Evolutionary conservation across 495 filamentous ascomycete genomes (phyloP), one percentile per base, ranked within the genome.

Genomic region (Podospora conica): DNA sequence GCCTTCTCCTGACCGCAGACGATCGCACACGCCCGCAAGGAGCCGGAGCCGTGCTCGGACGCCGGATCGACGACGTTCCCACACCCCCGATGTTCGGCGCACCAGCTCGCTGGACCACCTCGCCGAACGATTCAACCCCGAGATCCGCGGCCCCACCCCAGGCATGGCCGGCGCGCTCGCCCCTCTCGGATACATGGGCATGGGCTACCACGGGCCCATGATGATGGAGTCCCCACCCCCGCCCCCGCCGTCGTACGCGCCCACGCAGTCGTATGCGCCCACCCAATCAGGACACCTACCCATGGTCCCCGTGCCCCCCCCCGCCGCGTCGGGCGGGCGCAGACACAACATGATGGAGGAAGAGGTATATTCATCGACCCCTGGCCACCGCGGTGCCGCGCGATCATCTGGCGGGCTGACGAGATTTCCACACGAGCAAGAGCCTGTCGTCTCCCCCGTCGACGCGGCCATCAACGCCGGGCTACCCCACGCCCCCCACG

Each of bases 71-170:
- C 66, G 70, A 15, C 71, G 70, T 31, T 70, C 70, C 33, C 25
- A 63, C 20, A 58, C 28, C 15, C 56, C 70, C n/a, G 70, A 74
- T 9, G 66, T 56, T 58, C 70, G 70, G 20, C 71, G 70, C 24
- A 69, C 69, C n/a, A 72, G 69, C 8, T 80, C 79, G 25, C 70
- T 81, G 63, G 80, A 82, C 60, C 76, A 78, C 22, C 75, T 82
- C 20, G 79, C 78, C 18, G 77, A 76, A 62, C 73, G 81, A 55
- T 79, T 83, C 66, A 80, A 80, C 27, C 71, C 76, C 21, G 80
- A 79, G 18, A 74, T 61, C 61, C 67, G 73, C 54, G 69, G 70
- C 9, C 63, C 28, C 23, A 59, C 70, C 28, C 64, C 65, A 3
- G 62, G 59, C 22, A 60, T 61, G 28, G 60, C 67, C 21, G 62